These are phyloP conservation scores for Hippophae gyantsensis DNA, from an alignment of 306 rosid genomes.

Conservation along the genomic window DNA sequence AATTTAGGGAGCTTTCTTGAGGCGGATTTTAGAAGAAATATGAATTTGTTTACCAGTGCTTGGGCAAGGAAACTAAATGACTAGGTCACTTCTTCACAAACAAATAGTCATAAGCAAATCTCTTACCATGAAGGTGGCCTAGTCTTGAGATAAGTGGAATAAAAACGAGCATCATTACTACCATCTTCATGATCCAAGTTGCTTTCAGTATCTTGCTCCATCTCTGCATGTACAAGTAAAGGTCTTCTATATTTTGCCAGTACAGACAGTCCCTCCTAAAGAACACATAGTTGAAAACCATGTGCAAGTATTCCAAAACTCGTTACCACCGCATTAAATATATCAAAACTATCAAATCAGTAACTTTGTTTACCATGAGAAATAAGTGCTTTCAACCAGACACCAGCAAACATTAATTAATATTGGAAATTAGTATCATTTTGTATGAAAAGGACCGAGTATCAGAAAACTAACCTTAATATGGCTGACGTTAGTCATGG, in stretches of 20 bases:
- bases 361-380: no score
- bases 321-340: not conserved
- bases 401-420: no score
- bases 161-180: slow-evolving; percentile 38
- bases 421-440: no score
- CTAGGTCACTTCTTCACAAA: slow-evolving; percentile 5
- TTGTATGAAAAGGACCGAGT: not conserved
- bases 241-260: slow-evolving; percentile 81
- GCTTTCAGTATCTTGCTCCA: slow-evolving; percentile 40
- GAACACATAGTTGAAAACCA: slow-evolving; percentile 22
- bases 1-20: not conserved
- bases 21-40: no score
- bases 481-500: slow-evolving; percentile 73
- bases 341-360: no score
- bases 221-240: slow-evolving; percentile 79
- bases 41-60: not conserved
- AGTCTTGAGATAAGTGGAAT: slow-evolving; percentile 64
- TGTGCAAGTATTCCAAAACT: slow-evolving; percentile 13
- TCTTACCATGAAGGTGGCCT: slow-evolving; percentile 86
- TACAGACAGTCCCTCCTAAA: slow-evolving; percentile 73
- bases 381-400: not conserved
- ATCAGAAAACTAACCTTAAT: slow-evolving; percentile 50
- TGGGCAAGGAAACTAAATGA: not conserved
- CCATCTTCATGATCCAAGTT: slow-evolving; percentile 26
- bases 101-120: slow-evolving; percentile 12